phyloP scores from a whole-genome alignment of 140 eudicot species.

The Stevia rebaudiana region DNA sequence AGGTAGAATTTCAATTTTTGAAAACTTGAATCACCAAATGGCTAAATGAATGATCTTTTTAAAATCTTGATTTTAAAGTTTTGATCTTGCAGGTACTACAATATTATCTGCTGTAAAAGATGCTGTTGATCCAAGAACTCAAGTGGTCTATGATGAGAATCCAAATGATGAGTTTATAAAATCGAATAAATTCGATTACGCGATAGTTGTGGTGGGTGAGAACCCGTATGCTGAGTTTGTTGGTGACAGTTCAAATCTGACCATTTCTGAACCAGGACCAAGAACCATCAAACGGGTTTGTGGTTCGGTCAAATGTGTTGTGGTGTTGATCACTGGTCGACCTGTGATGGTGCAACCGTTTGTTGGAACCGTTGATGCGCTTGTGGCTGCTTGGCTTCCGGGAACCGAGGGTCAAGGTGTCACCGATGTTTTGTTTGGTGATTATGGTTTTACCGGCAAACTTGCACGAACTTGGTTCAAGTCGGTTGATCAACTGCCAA shows the following conservation, averaged over 20 bases:
- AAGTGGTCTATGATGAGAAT: constrained; percentile 24
- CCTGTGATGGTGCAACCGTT: constrained; percentile 45
- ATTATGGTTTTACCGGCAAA: constrained; percentile 39
- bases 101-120: constrained; percentile 26
- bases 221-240: constrained; percentile 24
- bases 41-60: neutral
- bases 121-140: constrained; percentile 27
- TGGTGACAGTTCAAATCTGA: constrained; percentile 41
- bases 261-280: constrained; percentile 38
- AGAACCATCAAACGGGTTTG: constrained; percentile 32
- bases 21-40: constrained; percentile 1
- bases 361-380: constrained; percentile 29
- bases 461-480: constrained; percentile 48
- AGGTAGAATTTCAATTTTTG: constrained; percentile 1
- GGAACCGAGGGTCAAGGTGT: constrained; percentile 49
- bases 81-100: constrained; percentile 31
- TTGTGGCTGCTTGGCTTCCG: constrained; percentile 52
- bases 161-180: constrained; percentile 21
- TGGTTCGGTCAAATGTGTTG: constrained; percentile 36
- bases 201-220: constrained; percentile 49
- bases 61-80: neutral
- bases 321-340: constrained; percentile 35
- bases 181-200: constrained; percentile 31
- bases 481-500: constrained; percentile 47
- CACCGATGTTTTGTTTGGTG: constrained; percentile 44